A percentile compares a stretch with the other conserved stretches of the same genome.
phyloP scores from a whole-genome alignment of 164 flowering plant species.

The Akebia trifoliata region DNA sequence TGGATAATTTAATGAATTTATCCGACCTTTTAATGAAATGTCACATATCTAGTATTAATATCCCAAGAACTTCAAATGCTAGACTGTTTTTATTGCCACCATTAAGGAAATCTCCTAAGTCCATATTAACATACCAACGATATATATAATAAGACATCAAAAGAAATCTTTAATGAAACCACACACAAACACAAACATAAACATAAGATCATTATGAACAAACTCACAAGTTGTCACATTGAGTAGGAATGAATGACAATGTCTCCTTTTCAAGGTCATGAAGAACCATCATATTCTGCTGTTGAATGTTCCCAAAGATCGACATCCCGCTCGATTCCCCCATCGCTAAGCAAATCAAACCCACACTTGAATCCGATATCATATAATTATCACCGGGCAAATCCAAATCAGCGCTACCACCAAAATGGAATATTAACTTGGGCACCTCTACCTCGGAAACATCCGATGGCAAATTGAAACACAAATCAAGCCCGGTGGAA shows the following conservation, averaged over 20 bases:
- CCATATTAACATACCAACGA: too few species aligned
- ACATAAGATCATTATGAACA: not conserved
- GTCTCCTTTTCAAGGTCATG: constrained; percentile 69
- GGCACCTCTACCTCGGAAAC: constrained; percentile 47
- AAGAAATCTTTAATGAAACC: not conserved
- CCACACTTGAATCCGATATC: constrained; percentile 47
- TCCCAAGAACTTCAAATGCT: too few species aligned
- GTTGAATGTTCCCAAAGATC: constrained; percentile 80
- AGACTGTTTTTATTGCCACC: too few species aligned
- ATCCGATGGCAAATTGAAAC: constrained; percentile 48
- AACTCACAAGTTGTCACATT: constrained; percentile 52
- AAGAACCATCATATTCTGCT: constrained; percentile 66
- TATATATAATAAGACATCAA: not conserved
- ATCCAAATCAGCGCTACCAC: constrained; percentile 62
- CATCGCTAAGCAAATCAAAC: constrained; percentile 72
- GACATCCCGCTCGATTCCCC: constrained; percentile 67
- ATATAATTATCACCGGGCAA: constrained; percentile 72
- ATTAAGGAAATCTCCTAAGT: too few species aligned
- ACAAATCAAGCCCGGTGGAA: constrained; percentile 59
- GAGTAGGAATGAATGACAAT: constrained; percentile 53
- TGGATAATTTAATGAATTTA: too few species aligned
- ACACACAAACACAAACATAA: not conserved
- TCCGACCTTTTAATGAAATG: too few species aligned
- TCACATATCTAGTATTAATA: too few species aligned
- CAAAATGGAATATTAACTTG: constrained; percentile 56